Base-by-base conservation (phyloP, 306 rosid genomes). In the Rosa rugosa region DNA sequence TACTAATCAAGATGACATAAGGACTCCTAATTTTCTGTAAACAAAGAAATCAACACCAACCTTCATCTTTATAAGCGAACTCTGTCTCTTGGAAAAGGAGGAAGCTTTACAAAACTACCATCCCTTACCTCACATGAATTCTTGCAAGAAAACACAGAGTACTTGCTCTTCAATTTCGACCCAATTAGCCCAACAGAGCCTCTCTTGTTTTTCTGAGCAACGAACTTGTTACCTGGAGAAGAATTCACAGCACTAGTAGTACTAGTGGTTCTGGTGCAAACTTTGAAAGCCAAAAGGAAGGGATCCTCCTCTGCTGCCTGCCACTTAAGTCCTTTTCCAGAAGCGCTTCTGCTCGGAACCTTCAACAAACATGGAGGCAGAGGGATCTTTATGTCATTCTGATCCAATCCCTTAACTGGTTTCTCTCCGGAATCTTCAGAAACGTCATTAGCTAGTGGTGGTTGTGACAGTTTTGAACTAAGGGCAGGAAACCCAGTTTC, bases 281-380 rank as follows among this genome's bases (percentile, higher is more conserved):
- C 90, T 69, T 88, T 92, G 84, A 80, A 90, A 1, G 98, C 98
- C 69, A 86, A 62, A 47, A 92, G 92, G 82, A 94, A 94, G 75
- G 98, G 98, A 79, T 94, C 98, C 31, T 89, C 86, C 36, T 92
- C 98, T 27, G 90, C 69, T 0, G 44, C 86, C 20, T 90, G 86
- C 82, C 84, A 76, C 51, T 76, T 77, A 5, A 79, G 69, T 6
- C 90, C 90, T 83, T 92, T 94, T 50, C 78, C 82, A 0, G 94
- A 94, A 72, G 54, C 40, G 84, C 92, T 89, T 85, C 92, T 88
- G 2, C 68, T 65, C 5, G 87, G 83, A 9, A 76, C 85, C 70
- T 71, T 79, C 3, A 59, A 63, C 25, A 25, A 79, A 80, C 88
- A 90, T 16, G 97, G 97, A 45, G 97, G 97, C 53, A 80, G 91